phyloP scores from a whole-genome alignment of 805 yeast genomes.

The Saccharomycopsis synnaedendra region DNA sequence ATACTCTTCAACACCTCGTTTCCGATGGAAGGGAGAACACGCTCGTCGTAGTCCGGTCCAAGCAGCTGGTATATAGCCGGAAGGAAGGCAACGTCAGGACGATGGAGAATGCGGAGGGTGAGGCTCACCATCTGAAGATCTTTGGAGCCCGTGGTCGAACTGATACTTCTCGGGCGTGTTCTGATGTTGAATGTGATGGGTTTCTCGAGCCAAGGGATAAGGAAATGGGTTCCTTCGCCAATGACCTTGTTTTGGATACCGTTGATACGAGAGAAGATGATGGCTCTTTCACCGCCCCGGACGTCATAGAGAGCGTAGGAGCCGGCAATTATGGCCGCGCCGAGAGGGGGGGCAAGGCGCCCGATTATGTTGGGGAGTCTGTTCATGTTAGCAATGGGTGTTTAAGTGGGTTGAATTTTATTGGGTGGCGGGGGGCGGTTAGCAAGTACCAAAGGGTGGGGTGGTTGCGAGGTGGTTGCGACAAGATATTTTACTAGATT shows the following conservation, averaged over 20 bases:
- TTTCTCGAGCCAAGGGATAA: conserved; percentile 91
- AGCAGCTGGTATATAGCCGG: conserved; percentile 84
- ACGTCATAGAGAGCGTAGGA: conserved; percentile 89
- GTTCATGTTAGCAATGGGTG: conserved; percentile 4
- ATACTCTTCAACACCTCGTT: conserved; percentile 83
- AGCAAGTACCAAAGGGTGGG: no score
- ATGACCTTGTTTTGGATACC: conserved; percentile 86
- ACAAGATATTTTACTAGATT: no score
- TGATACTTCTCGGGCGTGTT: conserved; percentile 88
- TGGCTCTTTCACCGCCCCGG: conserved; percentile 92
- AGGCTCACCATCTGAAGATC: conserved; percentile 93
- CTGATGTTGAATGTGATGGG: conserved; percentile 87
- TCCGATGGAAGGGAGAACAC: conserved; percentile 87
- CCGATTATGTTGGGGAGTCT: conserved; percentile 21
- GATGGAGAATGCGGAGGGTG: conserved; percentile 84
- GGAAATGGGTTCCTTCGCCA: conserved; percentile 95
- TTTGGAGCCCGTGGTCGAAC: conserved; percentile 93
- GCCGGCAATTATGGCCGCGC: conserved; percentile 56
- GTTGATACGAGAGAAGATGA: conserved; percentile 79
- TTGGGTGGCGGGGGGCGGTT: no score
- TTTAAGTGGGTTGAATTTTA: no score
- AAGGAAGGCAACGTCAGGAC: conserved; percentile 78
- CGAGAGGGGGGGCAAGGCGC: conserved; percentile 57
- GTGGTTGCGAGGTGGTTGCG: no score
- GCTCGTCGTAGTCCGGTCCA: conserved; percentile 91